phyloP scores from a whole-genome alignment of 1,284 basidiomycete genomes.

The Macrocystidia cucumis region DNA sequence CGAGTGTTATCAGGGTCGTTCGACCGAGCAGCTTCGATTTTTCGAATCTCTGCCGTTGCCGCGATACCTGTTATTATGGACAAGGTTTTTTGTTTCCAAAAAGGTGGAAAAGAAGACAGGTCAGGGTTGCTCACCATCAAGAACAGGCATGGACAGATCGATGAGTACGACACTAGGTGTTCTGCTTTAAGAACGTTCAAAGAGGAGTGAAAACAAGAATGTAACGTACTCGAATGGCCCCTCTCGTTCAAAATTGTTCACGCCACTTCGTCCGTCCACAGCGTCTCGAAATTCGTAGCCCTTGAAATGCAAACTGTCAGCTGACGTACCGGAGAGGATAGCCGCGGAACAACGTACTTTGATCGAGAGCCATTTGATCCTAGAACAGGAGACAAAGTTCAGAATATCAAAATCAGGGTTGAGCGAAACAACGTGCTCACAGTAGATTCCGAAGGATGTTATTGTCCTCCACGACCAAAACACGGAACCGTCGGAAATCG shows the following conservation, averaged over 20 bases:
- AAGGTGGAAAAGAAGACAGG: constrained; percentile 4
- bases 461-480: constrained; percentile 84
- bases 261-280: constrained; percentile 79
- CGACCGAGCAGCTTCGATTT: constrained; percentile 57
- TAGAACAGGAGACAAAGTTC: constrained; percentile 29
- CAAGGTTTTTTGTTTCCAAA: neutral
- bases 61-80: constrained; percentile 50
- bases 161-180: constrained; percentile 68
- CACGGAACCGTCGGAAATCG: constrained; percentile 40
- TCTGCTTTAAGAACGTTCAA: constrained; percentile 9
- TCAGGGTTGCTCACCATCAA: constrained; percentile 78
- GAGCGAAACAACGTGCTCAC: constrained; percentile 30
- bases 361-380: constrained; percentile 74
- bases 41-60: constrained; percentile 79
- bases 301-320: constrained; percentile 25
- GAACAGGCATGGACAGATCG: constrained; percentile 89
- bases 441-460: constrained; percentile 64
- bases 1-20: constrained; percentile 10
- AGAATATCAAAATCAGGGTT: constrained; percentile 8
- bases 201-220: constrained; percentile 3
- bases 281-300: constrained; percentile 77
- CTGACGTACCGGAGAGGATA: neutral
- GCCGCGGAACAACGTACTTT: constrained; percentile 30
- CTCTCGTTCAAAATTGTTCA: constrained; percentile 63
- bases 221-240: constrained; percentile 69